These are phyloP conservation scores for Neoarthrinium moseri DNA, from an alignment of 2,329 filamentous ascomycete genomes.

Conservation along the genomic window DNA sequence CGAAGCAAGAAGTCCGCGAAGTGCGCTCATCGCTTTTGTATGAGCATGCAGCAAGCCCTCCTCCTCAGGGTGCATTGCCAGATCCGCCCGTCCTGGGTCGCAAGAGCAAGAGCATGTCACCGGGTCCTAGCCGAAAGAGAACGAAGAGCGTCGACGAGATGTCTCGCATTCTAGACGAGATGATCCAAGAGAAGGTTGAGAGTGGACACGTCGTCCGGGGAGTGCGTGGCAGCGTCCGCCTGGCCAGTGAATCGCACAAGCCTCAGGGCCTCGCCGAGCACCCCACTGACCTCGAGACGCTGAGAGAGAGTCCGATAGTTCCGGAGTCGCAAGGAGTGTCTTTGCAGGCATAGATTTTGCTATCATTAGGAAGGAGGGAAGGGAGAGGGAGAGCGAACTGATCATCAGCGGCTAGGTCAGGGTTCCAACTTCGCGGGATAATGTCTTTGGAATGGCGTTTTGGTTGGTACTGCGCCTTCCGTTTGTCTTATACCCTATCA, in stretches of 20 bases:
- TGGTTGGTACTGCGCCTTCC: conserved; percentile 28
- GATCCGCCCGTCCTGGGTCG: conserved; percentile 22
- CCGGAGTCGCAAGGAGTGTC: conserved; percentile 22
- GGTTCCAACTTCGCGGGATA: neutral
- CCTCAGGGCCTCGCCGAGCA: conserved; percentile 35
- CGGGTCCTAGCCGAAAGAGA: conserved; percentile 51
- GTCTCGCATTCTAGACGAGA: conserved; percentile 90
- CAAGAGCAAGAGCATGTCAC: conserved; percentile 30
- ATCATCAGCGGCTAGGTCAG: neutral
- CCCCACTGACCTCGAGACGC: conserved; percentile 34
- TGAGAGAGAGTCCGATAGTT: conserved; percentile 31
- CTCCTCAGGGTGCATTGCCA: conserved; percentile 27
- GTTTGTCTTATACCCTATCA: conserved; percentile 39
- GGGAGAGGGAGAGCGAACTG: neutral
- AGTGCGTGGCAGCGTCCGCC: conserved; percentile 63
- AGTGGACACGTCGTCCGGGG: conserved; percentile 69
- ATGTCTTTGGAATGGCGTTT: conserved; percentile 19
- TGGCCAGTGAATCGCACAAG: conserved; percentile 46
- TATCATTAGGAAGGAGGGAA: neutral
- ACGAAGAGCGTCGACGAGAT: conserved; percentile 83
- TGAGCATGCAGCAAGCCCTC: conserved; percentile 30
- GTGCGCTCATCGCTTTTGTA: conserved; percentile 27
- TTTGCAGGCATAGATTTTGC: conserved; percentile 22
- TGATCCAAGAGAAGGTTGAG: conserved; percentile 89
- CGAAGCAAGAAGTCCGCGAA: conserved; percentile 13